Percentiles rank a stretch among this genome's conserved stretches.
phyloP scores from a whole-genome alignment of 148 eudicot species.

The Camellia japonica region DNA sequence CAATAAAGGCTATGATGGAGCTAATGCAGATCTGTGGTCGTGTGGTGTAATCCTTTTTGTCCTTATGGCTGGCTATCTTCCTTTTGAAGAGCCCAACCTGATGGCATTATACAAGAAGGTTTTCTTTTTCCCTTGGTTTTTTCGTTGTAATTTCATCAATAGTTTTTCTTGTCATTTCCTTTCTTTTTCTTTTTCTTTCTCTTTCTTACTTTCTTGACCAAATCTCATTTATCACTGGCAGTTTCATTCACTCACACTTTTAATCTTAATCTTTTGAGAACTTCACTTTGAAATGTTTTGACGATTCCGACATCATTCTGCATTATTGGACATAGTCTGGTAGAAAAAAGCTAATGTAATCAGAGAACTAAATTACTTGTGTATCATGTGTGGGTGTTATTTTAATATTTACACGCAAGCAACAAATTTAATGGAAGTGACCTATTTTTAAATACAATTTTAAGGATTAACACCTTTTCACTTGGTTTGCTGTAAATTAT shows the following conservation, averaged over 20 bases:
- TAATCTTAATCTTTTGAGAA: not conserved
- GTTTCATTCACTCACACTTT: not conserved
- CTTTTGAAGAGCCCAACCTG: conserved; percentile 84
- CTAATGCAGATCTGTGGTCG: conserved; percentile 95
- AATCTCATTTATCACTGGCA: not conserved
- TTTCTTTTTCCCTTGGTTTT: not conserved
- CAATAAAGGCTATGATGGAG: conserved; percentile 94
- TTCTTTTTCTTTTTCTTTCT: too few relatives aligned
- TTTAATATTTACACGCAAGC: not conserved
- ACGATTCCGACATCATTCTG: not conserved
- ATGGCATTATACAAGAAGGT: conserved; percentile 88
- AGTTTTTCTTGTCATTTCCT: not conserved
- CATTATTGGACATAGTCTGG: not conserved
- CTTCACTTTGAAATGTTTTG: not conserved
- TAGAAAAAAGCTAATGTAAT: not conserved
- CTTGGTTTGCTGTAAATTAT: not conserved
- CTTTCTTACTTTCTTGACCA: not conserved
- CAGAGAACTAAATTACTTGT: not conserved
- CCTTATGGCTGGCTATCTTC: conserved; percentile 87
- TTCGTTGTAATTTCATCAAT: not conserved
- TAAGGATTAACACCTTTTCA: not conserved
- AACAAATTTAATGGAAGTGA: not conserved
- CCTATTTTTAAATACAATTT: not conserved
- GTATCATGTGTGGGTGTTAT: not conserved
- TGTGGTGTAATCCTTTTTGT: conserved; percentile 92